Conservation (phyloP, 768 basidiomycete genomes). For the Hypsizygus marmoreus region DNA sequence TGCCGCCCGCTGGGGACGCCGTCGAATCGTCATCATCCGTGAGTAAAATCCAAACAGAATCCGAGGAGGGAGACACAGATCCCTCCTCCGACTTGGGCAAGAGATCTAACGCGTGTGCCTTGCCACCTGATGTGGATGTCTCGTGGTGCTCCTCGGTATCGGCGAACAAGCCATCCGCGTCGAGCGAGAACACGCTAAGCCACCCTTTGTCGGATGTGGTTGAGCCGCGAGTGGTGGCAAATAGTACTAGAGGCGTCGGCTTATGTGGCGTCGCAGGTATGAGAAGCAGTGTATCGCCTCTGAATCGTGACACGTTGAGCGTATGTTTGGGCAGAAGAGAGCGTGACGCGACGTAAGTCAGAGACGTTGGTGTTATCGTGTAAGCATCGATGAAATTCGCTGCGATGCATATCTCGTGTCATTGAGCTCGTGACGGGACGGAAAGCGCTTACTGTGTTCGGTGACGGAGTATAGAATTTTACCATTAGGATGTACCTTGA, state of each 20-base stretch:
- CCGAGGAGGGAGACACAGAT: too few species aligned
- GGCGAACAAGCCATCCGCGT: conserved; percentile 36
- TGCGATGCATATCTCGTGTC: conserved; percentile 15
- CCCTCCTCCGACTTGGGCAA: conserved; percentile 27
- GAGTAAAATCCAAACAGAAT: conserved; percentile 47
- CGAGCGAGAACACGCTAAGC: conserved; percentile 45
- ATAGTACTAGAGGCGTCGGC: conserved; percentile 40
- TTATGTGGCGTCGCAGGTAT: conserved; percentile 35
- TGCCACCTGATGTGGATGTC: conserved; percentile 50
- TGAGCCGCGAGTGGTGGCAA: conserved; percentile 51
- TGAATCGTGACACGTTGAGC: conserved; percentile 23
- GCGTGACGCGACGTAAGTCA: conserved; percentile 32
- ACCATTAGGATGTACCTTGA: conserved; percentile 55
- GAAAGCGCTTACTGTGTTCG: conserved; percentile 45
- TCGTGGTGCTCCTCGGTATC: conserved; percentile 34
- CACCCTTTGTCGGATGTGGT: conserved; percentile 38
- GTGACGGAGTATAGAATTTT: conserved; percentile 52
- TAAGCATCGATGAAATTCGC: conserved; percentile 51
- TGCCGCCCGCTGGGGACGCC: conserved; percentile 23
- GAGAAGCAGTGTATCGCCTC: conserved; percentile 50
- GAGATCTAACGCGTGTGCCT: conserved; percentile 53
- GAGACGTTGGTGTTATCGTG: conserved; percentile 31
- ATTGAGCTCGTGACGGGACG: neutral
- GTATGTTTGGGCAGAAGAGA: conserved; percentile 31
- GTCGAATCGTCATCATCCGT: conserved; percentile 49